Percentiles rank a stretch among this genome's conserved stretches.
Evolutionary conservation across 2,329 filamentous ascomycete genomes (phyloP).

Genomic region (Torrubiellomyces zombiae): DNA sequence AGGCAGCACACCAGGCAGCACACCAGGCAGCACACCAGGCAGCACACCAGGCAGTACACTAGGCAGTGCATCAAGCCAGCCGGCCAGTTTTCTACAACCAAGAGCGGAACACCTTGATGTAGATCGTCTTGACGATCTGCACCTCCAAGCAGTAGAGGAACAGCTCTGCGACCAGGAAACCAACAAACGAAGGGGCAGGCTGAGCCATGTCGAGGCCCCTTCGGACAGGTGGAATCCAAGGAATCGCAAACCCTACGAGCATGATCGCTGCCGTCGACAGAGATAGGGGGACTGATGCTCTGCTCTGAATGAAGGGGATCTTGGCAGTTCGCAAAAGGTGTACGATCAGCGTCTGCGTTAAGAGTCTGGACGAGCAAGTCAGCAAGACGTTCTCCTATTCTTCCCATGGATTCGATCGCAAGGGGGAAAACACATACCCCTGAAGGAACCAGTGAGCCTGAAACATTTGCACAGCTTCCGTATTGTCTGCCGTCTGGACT

Average conservation of each 20-base stretch:
- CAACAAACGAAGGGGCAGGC: slow-evolving; percentile 8
- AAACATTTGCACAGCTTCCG: slow-evolving; percentile 5
- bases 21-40: too few relatives aligned
- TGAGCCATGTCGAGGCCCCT: slow-evolving; percentile 7
- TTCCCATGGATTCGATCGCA: too few relatives aligned
- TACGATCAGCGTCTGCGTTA: slow-evolving; percentile 14
- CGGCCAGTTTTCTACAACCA: slow-evolving; percentile 7
- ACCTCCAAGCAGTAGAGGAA: slow-evolving; percentile 11
- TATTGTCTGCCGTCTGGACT: slow-evolving; percentile 5
- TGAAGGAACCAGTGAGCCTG: slow-evolving; percentile 14
- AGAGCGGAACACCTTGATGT: slow-evolving; percentile 10
- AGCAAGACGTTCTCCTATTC: background rate
- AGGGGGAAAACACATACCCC: slow-evolving; percentile 4
- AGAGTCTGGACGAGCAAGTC: slow-evolving; percentile 4
- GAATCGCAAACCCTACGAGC: slow-evolving; percentile 10
- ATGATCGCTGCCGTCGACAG: slow-evolving; percentile 11
- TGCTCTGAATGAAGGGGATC: slow-evolving; percentile 11
- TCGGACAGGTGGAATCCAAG: slow-evolving; percentile 10
- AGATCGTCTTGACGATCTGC: slow-evolving; percentile 12
- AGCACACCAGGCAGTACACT: too few relatives aligned
- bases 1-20: too few relatives aligned
- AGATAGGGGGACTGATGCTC: slow-evolving; percentile 7
- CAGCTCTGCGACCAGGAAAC: slow-evolving; percentile 10
- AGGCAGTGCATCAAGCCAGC: too few relatives aligned
- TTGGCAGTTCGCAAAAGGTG: slow-evolving; percentile 12